Evolutionary conservation across 1,284 basidiomycete genomes (phyloP).

Genomic region (Fomes fomentarius): DNA sequence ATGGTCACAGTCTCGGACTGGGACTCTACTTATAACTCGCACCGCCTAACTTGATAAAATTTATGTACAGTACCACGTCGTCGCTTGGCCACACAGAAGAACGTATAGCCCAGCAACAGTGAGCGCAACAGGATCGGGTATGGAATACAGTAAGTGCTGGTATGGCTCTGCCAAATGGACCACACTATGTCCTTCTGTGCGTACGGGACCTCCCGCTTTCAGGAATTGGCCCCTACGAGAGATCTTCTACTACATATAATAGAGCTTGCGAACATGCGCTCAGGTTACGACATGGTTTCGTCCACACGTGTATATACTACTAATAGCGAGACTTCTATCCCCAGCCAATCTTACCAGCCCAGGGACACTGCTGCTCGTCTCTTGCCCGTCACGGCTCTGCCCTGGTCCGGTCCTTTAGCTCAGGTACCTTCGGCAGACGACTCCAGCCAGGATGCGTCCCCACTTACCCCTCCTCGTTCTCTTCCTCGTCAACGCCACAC

Average conservation of each 20-base stretch:
- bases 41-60: neutral
- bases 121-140: conserved; percentile 6
- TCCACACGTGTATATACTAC: conserved; percentile 11
- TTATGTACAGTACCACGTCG: no score
- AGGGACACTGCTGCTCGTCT: neutral
- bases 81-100: neutral
- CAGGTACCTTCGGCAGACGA: neutral
- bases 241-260: conserved; percentile 11
- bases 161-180: conserved; percentile 3
- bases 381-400: conserved; percentile 1
- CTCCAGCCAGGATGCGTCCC: conserved; percentile 26
- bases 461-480: conserved; percentile 29
- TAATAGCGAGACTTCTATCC: conserved; percentile 7
- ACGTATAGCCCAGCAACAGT: conserved; percentile 2
- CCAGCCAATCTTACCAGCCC: conserved; percentile 14
- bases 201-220: conserved; percentile 16
- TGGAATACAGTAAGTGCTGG: conserved; percentile 7
- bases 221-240: conserved; percentile 11
- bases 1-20: no score
- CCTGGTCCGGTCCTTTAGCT: neutral
- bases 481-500: conserved; percentile 34
- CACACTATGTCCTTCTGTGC: conserved; percentile 20
- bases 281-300: neutral
- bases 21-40: neutral
- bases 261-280: neutral